Conservation (phyloP, 345 rosid genomes). For the Hypericum perforatum region DNA sequence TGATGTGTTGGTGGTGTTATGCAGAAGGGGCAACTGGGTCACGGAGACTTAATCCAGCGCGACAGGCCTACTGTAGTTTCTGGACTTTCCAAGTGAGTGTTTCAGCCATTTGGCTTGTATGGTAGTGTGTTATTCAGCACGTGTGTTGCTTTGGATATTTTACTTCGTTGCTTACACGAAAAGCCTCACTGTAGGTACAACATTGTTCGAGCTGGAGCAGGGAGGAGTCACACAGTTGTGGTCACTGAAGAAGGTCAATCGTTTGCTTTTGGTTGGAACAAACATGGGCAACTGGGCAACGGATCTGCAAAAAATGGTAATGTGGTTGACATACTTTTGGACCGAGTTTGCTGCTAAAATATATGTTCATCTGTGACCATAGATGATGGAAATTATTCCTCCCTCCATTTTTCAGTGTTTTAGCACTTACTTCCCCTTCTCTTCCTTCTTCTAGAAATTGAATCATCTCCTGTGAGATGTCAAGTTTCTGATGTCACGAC, state of each 20-base stretch:
- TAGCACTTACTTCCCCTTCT: neutral
- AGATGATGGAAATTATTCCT: no score
- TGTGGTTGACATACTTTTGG: no score
- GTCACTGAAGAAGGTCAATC: slow-evolving; percentile 72
- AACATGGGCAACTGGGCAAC: slow-evolving; percentile 87
- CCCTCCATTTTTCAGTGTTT: no score
- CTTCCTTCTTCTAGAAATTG: slow-evolving; percentile 41
- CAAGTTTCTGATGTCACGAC: slow-evolving; percentile 61
- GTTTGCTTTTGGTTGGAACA: slow-evolving; percentile 92
- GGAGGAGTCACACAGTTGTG: slow-evolving; percentile 75
- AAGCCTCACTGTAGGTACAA: slow-evolving; percentile 41
- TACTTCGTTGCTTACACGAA: no score
- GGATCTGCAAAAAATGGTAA: slow-evolving; percentile 74
- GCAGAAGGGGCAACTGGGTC: slow-evolving; percentile 96
- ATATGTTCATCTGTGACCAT: slow-evolving; percentile 1
- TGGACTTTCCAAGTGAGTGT: slow-evolving; percentile 68
- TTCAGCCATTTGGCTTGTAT: no score
- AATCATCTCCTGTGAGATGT: slow-evolving; percentile 71
- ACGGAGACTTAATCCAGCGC: slow-evolving; percentile 85
- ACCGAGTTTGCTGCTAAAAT: neutral
- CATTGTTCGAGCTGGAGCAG: slow-evolving; percentile 61
- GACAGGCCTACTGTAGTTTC: slow-evolving; percentile 90
- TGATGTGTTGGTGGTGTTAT: slow-evolving; percentile 18
- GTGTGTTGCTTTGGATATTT: no score
- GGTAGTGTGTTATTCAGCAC: no score